Conservation (phyloP, 1,139 yeast species). For the Geotrichum citri-aurantii region DNA sequence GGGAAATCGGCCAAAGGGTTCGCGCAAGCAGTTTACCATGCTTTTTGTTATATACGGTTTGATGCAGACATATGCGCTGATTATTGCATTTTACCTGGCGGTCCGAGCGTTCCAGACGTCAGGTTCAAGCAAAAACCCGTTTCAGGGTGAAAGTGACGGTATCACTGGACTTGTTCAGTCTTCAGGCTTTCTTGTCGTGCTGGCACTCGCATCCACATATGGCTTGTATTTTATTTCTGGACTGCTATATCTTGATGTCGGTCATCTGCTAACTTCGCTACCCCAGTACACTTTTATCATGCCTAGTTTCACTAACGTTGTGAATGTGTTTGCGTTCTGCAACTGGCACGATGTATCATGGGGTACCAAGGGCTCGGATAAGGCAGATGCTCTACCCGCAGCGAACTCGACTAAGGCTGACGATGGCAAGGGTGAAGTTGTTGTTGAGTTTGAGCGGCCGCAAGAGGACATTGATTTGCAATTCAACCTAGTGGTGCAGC, state of each 20-base stretch:
- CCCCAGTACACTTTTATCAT: conserved; percentile 79
- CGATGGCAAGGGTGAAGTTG: conserved; percentile 63
- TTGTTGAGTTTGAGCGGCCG: conserved; percentile 66
- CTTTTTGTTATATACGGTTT: conserved; percentile 37
- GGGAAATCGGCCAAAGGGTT: conserved; percentile 42
- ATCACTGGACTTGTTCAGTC: conserved; percentile 6
- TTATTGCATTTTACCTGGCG: conserved; percentile 38
- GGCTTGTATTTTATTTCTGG: conserved; percentile 73
- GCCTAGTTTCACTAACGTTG: conserved; percentile 83
- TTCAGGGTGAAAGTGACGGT: background rate
- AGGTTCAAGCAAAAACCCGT: background rate
- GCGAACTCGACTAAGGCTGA: conserved; percentile 48
- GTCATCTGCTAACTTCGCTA: conserved; percentile 88
- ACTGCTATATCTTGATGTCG: conserved; percentile 77
- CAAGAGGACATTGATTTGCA: conserved; percentile 56
- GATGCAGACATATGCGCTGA: conserved; percentile 37
- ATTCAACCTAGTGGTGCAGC: conserved; percentile 40
- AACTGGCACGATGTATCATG: conserved; percentile 95
- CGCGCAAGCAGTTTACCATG: conserved; percentile 33
- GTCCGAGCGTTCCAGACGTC: conserved; percentile 31
- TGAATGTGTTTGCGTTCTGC: conserved; percentile 76
- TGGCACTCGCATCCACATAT: conserved; percentile 81
- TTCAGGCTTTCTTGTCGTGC: conserved; percentile 50
- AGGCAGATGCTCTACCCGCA: conserved; percentile 55
- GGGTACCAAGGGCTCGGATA: conserved; percentile 92